Evolutionary conservation across 106 monocot species (phyloP).

Genomic region (Allium cepa): DNA sequence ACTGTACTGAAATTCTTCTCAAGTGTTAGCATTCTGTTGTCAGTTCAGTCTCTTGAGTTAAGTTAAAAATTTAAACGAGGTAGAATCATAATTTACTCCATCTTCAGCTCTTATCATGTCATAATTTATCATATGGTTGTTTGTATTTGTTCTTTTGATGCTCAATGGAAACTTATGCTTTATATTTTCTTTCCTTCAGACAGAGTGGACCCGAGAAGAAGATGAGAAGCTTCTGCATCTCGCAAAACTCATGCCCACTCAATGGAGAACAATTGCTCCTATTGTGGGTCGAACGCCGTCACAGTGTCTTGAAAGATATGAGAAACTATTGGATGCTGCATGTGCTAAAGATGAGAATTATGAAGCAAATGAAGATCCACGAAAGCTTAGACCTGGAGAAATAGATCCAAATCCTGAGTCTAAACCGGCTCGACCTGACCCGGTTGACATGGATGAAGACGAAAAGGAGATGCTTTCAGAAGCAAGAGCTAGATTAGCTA

Average conservation of each 20-base stretch:
- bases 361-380: constrained; percentile 79
- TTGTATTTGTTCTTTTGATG: no score
- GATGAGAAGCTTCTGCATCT: constrained; percentile 98
- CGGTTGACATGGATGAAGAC: constrained; percentile 99
- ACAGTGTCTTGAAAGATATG: constrained; percentile 97
- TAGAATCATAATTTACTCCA: no score
- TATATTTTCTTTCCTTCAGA: constrained; percentile 25
- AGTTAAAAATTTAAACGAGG: no score
- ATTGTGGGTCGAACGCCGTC: constrained; percentile 95
- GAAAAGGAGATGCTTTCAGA: constrained; percentile 99
- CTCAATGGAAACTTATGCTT: no score
- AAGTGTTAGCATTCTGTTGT: no score
- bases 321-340: constrained; percentile 92
- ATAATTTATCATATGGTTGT: no score
- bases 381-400: constrained; percentile 93
- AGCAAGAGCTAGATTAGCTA: constrained; percentile 92
- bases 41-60: no score
- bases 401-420: constrained; percentile 99
- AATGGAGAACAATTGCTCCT: constrained; percentile 99
- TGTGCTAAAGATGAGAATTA: constrained; percentile 96
- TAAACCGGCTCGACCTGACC: constrained; percentile 95
- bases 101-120: no score
- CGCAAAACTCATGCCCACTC: constrained; percentile 98
- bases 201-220: constrained; percentile 99
- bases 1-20: no score